These are phyloP conservation scores for Basipetospora sp. DNA, from an alignment of 2,329 filamentous ascomycete genomes.

Conservation along the genomic window DNA sequence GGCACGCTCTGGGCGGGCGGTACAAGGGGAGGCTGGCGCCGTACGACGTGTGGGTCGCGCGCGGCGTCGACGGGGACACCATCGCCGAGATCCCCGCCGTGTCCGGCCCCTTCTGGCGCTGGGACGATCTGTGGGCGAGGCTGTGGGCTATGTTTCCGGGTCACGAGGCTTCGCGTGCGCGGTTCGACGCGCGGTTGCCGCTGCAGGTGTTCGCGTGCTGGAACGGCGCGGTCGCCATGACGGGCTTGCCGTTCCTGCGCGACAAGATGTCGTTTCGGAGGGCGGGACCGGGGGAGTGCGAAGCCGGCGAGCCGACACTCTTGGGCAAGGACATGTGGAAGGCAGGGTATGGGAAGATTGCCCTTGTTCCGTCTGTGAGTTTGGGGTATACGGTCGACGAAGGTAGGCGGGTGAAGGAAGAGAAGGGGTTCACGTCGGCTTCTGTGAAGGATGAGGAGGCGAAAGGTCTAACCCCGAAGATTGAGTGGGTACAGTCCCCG, in stretches of 20 bases:
- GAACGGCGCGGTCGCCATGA: constrained; percentile 40
- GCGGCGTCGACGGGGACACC: constrained; percentile 34
- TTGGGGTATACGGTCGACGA: constrained; percentile 36
- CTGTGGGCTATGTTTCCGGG: constrained; percentile 40
- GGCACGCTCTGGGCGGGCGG: constrained; percentile 19
- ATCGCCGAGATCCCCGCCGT: constrained; percentile 37
- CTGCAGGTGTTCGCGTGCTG: constrained; percentile 48
- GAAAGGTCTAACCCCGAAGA: too few relatives aligned
- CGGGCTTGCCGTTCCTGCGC: constrained; percentile 30
- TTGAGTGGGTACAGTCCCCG: too few relatives aligned
- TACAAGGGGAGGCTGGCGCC: constrained; percentile 31
- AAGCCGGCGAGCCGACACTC: constrained; percentile 38
- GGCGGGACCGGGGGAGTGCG: constrained; percentile 28
- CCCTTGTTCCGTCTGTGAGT: constrained; percentile 40
- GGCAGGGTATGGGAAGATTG: constrained; percentile 34
- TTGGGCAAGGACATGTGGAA: constrained; percentile 45
- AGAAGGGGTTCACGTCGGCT: constrained; percentile 28
- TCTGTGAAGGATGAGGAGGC: too few relatives aligned
- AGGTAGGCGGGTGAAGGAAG: constrained; percentile 29
- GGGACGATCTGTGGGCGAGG: constrained; percentile 31
- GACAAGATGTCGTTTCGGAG: constrained; percentile 30
- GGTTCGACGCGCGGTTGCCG: constrained; percentile 24
- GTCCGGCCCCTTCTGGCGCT: too few relatives aligned
- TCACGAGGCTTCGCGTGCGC: constrained; percentile 19
- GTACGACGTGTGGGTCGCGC: constrained; percentile 42